A percentile compares a stretch with the other conserved stretches of the same genome.
phyloP scores from a whole-genome alignment of 129 eudicot species.

The Glebionis coronaria region DNA sequence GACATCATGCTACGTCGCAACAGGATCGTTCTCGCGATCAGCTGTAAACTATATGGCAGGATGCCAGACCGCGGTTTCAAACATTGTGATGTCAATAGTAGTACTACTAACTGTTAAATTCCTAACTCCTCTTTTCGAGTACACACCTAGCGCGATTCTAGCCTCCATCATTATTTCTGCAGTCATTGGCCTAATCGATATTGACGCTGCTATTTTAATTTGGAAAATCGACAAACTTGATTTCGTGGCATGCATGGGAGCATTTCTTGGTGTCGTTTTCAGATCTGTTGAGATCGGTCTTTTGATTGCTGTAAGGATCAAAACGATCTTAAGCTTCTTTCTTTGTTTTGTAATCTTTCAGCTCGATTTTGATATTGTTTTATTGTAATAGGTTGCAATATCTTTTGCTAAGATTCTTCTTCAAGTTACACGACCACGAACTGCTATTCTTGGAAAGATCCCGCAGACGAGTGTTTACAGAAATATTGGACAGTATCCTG shows the following conservation, averaged over 20 bases:
- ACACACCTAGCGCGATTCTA: too few relatives aligned
- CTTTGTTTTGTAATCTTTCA: neutral
- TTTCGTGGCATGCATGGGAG: slow-evolving; percentile 63
- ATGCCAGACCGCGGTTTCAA: too few relatives aligned
- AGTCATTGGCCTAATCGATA: too few relatives aligned
- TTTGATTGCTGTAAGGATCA: slow-evolving; percentile 41
- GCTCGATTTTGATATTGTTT: neutral
- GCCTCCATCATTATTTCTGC: neutral
- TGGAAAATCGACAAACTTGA: slow-evolving; percentile 6
- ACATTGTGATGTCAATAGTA: too few relatives aligned
- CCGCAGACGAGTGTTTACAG: slow-evolving; percentile 54
- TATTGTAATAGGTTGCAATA: slow-evolving; percentile 36
- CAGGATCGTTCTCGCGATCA: slow-evolving; percentile 8
- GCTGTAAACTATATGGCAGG: too few relatives aligned
- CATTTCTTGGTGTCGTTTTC: slow-evolving; percentile 56
- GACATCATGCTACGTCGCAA: slow-evolving; percentile 85
- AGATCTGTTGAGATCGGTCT: slow-evolving; percentile 51
- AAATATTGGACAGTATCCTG: slow-evolving; percentile 51
- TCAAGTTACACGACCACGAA: slow-evolving; percentile 70
- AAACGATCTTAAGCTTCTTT: neutral
- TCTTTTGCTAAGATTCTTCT: slow-evolving; percentile 57
- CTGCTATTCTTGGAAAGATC: slow-evolving; percentile 51
- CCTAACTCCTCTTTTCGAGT: too few relatives aligned
- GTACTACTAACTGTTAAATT: too few relatives aligned
- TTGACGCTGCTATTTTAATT: too few relatives aligned